Evolutionary conservation across 2,329 filamentous ascomycete species (phyloP), one percentile per base, ranked within the genome.

Genomic region (Pseudocercospora vitis): DNA sequence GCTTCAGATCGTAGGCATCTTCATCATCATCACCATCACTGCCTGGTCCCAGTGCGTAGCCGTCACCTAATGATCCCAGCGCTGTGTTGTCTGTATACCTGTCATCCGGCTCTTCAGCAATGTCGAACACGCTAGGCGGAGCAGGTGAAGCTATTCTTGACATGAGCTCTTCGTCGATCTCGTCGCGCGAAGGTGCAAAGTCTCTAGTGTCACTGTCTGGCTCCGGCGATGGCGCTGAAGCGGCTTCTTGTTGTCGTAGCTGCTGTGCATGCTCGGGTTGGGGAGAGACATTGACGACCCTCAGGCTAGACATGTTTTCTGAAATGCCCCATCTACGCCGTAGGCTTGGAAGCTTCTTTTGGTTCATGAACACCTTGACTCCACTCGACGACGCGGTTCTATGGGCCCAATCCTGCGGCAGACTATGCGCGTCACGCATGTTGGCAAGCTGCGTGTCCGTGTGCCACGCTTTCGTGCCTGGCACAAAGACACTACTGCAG

Each of bases 1-100:
- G 69, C 52, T 73, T 71, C 33, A 76, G 65, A 52, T 76, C 72
- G 61, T 71, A 71, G 4, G 64, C 64, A 19, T 62, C 62, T 12
- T 56, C 56, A 18, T 51, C 52, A 32, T 21, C 52, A 47, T 56
- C 56, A 18, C 49, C 52, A 32, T 21, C 52, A 47, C 11, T 54
- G 52, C 33, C 52, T 57, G 18, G 46, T 7, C 24, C 48, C 26
- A 40, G n/a, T 6, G 16, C 39, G 18, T 26, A 32, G 21, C 46
- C 32, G 18, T 40, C 48, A 55, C 58, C 18, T 56, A n/a, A n/a
- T n/a, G 49, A 16, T 48, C 48, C 29, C 18, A 51, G 56, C 24
- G 65, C 64, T 12, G 66, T 67, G n/a, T 63, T 54, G 28, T 64
- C 58, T 8, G 64, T 66, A 42, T 59, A 53, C 18, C 16, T 26